phyloP scores from a whole-genome alignment of 2,329 filamentous ascomycete species.

The Colletotrichum costaricense region DNA sequence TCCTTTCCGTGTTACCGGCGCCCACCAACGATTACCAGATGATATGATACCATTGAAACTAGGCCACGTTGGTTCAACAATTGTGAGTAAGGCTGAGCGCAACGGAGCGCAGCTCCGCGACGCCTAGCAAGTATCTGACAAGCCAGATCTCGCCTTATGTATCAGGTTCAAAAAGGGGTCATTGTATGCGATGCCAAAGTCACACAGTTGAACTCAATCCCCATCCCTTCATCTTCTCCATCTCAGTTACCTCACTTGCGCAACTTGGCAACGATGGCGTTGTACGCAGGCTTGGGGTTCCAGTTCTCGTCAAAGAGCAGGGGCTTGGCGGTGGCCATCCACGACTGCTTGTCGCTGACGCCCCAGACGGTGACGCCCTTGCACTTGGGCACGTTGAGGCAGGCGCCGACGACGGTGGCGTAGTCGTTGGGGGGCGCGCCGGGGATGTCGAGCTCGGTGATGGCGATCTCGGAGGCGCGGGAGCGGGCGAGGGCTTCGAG shows the following conservation, averaged over 20 bases:
- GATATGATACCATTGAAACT: no score
- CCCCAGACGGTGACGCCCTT: conserved; percentile 75
- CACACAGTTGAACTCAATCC: neutral
- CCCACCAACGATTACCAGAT: no score
- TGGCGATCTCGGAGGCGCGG: conserved; percentile 66
- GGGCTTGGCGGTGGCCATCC: conserved; percentile 59
- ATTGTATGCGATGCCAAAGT: neutral
- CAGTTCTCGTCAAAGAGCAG: conserved; percentile 65
- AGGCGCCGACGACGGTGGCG: conserved; percentile 65
- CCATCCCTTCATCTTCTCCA: neutral
- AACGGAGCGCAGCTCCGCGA: no score
- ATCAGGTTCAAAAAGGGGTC: no score
- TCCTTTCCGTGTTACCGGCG: no score
- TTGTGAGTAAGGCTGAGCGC: no score
- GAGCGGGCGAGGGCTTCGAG: conserved; percentile 63
- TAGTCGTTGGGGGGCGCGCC: conserved; percentile 68
- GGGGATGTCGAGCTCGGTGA: conserved; percentile 77
- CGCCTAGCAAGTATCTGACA: no score
- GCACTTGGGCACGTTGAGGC: conserved; percentile 67
- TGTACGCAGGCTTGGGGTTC: conserved; percentile 63
- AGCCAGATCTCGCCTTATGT: no score
- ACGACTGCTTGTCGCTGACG: conserved; percentile 61
- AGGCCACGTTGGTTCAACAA: no score
- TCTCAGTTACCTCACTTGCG: neutral
- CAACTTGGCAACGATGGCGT: conserved; percentile 52